Percentiles rank a stretch among this genome's conserved stretches.
phyloP scores from a whole-genome alignment of 129 eudicot species.

The Flaveria trinervia region DNA sequence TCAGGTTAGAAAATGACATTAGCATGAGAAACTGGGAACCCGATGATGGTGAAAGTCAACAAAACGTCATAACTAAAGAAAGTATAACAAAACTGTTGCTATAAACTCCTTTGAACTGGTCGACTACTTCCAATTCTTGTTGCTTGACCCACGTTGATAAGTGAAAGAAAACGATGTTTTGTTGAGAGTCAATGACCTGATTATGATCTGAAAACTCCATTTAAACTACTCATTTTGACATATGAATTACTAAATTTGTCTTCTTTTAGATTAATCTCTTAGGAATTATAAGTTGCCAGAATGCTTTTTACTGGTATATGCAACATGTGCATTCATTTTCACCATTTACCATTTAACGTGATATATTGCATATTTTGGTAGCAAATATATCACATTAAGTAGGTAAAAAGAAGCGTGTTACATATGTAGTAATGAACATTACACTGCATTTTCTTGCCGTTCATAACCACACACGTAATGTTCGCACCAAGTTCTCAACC shows the following conservation, averaged over 20 bases:
- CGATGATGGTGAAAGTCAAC: slow-evolving; percentile 27
- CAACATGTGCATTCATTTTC: neutral
- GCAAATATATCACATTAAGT: too few species aligned
- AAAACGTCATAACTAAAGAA: slow-evolving; percentile 29
- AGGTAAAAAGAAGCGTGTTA: too few species aligned
- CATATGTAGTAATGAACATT: too few species aligned
- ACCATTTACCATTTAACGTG: neutral
- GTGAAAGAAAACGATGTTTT: slow-evolving; percentile 1
- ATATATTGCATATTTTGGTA: too few species aligned
- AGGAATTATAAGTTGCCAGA: neutral
- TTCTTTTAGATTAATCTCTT: neutral
- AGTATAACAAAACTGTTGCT: neutral
- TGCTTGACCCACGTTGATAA: slow-evolving; percentile 31
- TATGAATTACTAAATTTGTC: slow-evolving; percentile 6
- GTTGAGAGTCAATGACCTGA: slow-evolving; percentile 24
- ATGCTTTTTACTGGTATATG: neutral
- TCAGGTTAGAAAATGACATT: slow-evolving; percentile 26
- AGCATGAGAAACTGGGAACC: slow-evolving; percentile 28
- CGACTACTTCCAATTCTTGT: slow-evolving; percentile 18
- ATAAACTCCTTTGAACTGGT: slow-evolving; percentile 34
- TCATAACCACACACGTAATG: too few species aligned
- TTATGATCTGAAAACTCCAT: slow-evolving; percentile 31
- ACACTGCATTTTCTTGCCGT: too few species aligned
- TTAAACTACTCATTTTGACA: slow-evolving; percentile 25
- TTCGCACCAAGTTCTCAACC: too few species aligned